Percentiles rank a stretch among this genome's conserved stretches.
phyloP scores from a whole-genome alignment of 306 rosid genomes.

The Cucurbita pepo region DNA sequence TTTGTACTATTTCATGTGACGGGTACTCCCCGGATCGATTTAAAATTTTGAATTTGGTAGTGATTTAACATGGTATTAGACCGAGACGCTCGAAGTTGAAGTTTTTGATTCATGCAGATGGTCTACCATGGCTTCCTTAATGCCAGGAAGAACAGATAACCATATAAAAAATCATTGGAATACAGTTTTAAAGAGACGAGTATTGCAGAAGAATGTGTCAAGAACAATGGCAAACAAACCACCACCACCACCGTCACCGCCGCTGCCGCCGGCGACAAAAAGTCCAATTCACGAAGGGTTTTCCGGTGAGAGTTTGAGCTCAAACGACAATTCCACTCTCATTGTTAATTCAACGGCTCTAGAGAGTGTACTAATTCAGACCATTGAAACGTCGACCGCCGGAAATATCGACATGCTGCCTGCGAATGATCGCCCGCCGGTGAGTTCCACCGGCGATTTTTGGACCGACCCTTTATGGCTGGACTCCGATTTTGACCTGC shows the following conservation, averaged over 20 bases:
- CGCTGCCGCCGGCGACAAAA: background rate
- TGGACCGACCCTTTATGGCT: background rate
- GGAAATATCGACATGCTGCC: background rate
- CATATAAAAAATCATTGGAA: constrained; percentile 44
- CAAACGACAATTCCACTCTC: background rate
- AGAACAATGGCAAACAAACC: background rate
- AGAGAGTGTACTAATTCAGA: background rate
- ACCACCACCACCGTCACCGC: background rate
- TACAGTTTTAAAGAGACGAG: constrained; percentile 20
- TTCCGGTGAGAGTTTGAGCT: background rate
- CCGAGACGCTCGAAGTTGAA: too few relatives aligned
- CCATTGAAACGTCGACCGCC: background rate
- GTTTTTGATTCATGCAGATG: constrained; percentile 23
- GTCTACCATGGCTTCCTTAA: constrained; percentile 26
- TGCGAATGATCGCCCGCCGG: background rate
- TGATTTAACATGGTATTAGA: too few relatives aligned
- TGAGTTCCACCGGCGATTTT: background rate
- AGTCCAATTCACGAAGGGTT: background rate
- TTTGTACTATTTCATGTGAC: background rate
- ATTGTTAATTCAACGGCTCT: background rate
- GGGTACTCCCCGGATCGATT: too few relatives aligned
- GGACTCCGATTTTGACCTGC: background rate
- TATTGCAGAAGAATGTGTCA: background rate
- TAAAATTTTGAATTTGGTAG: too few relatives aligned
- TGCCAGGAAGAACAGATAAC: constrained; percentile 37